Conservation (phyloP, 2,329 filamentous ascomycete genomes). For the Diatrype stigma region DNA sequence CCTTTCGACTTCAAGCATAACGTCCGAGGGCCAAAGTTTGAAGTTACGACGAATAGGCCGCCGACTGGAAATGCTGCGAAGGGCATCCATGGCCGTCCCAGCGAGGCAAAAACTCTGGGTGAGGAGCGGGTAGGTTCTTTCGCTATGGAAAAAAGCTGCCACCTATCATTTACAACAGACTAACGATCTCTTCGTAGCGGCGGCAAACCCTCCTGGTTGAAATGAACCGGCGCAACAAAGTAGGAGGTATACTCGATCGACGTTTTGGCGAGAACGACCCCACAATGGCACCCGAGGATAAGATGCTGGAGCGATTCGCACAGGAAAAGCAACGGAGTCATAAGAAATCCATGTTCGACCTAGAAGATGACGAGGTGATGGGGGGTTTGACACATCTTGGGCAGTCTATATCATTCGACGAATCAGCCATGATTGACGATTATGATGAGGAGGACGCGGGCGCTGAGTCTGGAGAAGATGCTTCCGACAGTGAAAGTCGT, state of each 20-base stretch:
- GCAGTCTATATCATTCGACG: constrained; percentile 63
- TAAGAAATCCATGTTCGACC: constrained; percentile 81
- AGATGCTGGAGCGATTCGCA: constrained; percentile 86
- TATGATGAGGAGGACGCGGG: constrained; percentile 76
- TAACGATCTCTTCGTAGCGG: constrained; percentile 45
- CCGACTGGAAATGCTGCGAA: constrained; percentile 48
- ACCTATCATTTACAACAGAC: constrained; percentile 2
- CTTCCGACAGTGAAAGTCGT: constrained; percentile 49
- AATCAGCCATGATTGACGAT: constrained; percentile 57
- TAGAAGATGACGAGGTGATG: constrained; percentile 72
- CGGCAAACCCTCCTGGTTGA: constrained; percentile 82
- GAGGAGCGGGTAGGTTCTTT: constrained; percentile 68
- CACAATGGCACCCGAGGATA: constrained; percentile 88
- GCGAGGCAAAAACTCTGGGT: constrained; percentile 77
- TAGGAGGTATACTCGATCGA: constrained; percentile 86
- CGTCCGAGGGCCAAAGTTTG: constrained; percentile 75
- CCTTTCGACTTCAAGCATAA: constrained; percentile 91
- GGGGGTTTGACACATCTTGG: constrained; percentile 78
- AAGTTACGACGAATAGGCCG: constrained; percentile 67
- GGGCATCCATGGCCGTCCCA: constrained; percentile 68
- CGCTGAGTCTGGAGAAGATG: constrained; percentile 55
- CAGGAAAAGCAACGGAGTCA: constrained; percentile 76
- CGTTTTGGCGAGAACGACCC: constrained; percentile 96
- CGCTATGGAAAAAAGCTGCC: too few species aligned
- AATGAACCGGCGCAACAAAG: constrained; percentile 83